phyloP scores from a whole-genome alignment of 2,329 filamentous ascomycete species.

The Graphilbum fragrans region DNA sequence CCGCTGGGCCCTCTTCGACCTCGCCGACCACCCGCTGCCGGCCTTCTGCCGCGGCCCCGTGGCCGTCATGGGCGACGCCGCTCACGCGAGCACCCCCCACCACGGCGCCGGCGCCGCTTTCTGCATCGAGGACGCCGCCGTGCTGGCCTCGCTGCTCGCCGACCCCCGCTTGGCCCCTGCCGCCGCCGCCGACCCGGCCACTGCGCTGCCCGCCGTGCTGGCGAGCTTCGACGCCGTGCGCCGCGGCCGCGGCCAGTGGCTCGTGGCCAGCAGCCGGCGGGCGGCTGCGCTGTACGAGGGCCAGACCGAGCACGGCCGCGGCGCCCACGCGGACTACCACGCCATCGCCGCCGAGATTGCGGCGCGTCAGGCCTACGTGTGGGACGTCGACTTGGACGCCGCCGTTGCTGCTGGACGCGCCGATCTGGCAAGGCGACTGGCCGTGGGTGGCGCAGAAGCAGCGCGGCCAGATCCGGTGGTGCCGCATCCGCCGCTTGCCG shows the following conservation, averaged over 20 bases:
- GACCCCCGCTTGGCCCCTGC: constrained; percentile 12
- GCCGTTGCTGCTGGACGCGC: no score
- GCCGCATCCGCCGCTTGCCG: no score
- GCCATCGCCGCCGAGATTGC: no score
- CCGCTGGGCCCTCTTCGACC: constrained; percentile 45
- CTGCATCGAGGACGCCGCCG: constrained; percentile 41
- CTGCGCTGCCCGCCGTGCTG: constrained; percentile 39
- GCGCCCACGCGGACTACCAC: no score
- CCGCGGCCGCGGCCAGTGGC: constrained; percentile 32
- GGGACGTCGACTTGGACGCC: no score
- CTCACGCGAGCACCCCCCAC: constrained; percentile 42
- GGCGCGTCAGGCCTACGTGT: no score
- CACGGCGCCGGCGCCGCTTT: constrained; percentile 43
- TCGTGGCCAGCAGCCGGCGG: constrained; percentile 36
- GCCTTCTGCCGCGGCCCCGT: constrained; percentile 29
- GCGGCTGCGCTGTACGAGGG: no score
- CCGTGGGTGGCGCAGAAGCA: no score
- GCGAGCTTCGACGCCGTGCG: constrained; percentile 37
- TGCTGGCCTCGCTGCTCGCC: constrained; percentile 25
- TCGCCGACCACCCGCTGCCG: constrained; percentile 28
- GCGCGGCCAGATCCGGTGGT: no score
- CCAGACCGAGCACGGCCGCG: no score
- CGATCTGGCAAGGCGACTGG: no score
- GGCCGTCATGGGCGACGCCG: constrained; percentile 42
- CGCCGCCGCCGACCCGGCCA: constrained; percentile 24